phyloP scores from a whole-genome alignment of 164 flowering plant species.

The Aristolochia californica region DNA sequence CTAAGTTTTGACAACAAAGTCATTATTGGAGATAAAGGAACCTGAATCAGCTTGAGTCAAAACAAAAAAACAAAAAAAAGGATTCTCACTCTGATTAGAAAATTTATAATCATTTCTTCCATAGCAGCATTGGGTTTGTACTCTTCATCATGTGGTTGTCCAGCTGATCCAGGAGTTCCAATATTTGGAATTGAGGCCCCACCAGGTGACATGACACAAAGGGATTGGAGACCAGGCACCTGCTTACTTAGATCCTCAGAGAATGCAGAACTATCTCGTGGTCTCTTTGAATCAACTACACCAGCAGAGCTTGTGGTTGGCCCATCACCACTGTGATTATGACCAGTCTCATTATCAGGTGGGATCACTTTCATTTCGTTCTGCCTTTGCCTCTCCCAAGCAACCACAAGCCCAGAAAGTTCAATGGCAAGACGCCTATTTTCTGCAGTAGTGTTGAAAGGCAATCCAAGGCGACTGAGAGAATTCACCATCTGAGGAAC shows the following conservation, averaged over 20 bases:
- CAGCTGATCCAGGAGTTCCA: conserved; percentile 85
- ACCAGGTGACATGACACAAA: conserved; percentile 92
- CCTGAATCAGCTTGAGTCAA: not conserved
- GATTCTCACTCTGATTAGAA: conserved; percentile 75
- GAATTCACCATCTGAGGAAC: conserved; percentile 99
- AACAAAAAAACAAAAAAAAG: not conserved
- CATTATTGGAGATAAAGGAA: not conserved
- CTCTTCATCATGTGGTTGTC: conserved; percentile 82
- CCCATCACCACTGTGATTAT: conserved; percentile 50
- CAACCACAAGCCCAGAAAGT: conserved; percentile 97
- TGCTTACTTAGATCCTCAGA: conserved; percentile 84
- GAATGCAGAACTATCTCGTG: conserved; percentile 53
- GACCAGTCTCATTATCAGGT: conserved; percentile 34
- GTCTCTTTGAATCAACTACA: conserved; percentile 42
- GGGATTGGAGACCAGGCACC: conserved; percentile 86
- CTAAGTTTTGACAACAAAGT: conserved; percentile 24
- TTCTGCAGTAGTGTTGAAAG: conserved; percentile 76
- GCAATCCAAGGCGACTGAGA: conserved; percentile 94
- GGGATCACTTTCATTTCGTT: conserved; percentile 60
- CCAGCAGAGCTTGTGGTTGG: conserved; percentile 30
- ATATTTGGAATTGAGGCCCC: conserved; percentile 84
- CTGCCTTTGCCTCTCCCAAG: conserved; percentile 96
- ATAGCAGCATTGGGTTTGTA: conserved; percentile 99
- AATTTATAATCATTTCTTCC: conserved; percentile 99
- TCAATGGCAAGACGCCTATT: conserved; percentile 98